Evolutionary conservation across 768 basidiomycete species (phyloP), one percentile per base, ranked within the genome.

Genomic region (Antrodiella citrinella): DNA sequence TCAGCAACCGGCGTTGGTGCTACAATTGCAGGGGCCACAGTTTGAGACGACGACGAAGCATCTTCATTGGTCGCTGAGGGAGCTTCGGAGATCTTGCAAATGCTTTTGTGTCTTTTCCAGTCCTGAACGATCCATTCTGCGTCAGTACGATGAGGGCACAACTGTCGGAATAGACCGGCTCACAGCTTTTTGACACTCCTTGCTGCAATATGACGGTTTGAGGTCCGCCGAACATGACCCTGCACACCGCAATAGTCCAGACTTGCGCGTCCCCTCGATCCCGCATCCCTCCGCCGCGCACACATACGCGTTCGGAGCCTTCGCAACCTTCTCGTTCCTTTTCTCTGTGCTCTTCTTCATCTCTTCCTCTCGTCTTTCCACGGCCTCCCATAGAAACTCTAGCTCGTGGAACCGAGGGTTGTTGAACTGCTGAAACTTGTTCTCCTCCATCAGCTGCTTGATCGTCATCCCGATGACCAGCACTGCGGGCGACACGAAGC

Each of bases 161-260:
- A n/a, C n/a, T n/a, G n/a, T n/a, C n/a, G n/a, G n/a, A n/a, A n/a
- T n/a, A n/a, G n/a, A n/a, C n/a, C n/a, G n/a, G 15, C 30, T 35
- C 30, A 35, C 30, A 7, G 30, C 15, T 15, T 35, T 35, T 15
- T 35, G 45, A 19, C 45, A 44, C 12, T 46, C 53, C 42, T 45
- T 54, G 42, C 53, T 54, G 47, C 53, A 54, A 23, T 51, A 54
- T 30, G 50, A 25, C 38, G 53, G 50, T 42, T 54, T 54, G 12
- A 49, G 22, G 18, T 35, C 46, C 21, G 1, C 10, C 4, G 41
- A 21, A 38, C 53, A 54, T 44, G 13, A 39, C 1, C 53, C 49
- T 7, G 45, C 46, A 13, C 53, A 54, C 18, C 50, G 39, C 47
- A 18, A 15, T 38, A 51, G 42, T 30, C 35, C 44, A n/a, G 44